Conservation (phyloP, 805 yeast genomes). For the Sungouiozyma intestinalis region DNA sequence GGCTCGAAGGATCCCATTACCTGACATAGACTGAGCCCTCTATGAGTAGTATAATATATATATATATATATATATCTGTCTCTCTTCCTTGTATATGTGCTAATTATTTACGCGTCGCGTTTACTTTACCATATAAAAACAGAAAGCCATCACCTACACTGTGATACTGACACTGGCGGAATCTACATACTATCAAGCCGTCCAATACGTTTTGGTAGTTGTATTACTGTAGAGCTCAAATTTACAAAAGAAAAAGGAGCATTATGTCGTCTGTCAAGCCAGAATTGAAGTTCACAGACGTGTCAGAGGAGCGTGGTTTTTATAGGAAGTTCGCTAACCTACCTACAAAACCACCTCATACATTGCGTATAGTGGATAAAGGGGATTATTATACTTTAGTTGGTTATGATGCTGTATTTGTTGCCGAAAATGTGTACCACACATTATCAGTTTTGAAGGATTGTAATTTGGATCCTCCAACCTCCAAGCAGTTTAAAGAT, state of each 20-base stretch:
- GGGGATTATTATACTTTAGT: conserved; percentile 73
- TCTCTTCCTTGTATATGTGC: background rate
- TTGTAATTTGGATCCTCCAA: conserved; percentile 21
- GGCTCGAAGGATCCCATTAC: too few relatives aligned
- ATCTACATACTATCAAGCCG: too few relatives aligned
- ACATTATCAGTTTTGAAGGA: conserved; percentile 73
- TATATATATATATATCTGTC: background rate
- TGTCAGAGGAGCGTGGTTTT: conserved; percentile 39
- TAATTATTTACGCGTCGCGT: background rate
- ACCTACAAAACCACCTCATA: conserved; percentile 38
- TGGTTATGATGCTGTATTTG: conserved; percentile 65
- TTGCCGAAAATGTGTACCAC: conserved; percentile 77
- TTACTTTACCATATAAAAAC: background rate
- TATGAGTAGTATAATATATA: too few relatives aligned
- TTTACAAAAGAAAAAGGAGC: background rate
- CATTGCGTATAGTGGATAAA: conserved; percentile 67
- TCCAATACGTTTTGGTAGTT: too few relatives aligned
- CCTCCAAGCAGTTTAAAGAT: conserved; percentile 30
- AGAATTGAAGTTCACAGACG: conserved; percentile 47
- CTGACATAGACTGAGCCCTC: too few relatives aligned
- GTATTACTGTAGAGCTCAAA: too few relatives aligned
- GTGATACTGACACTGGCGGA: too few relatives aligned
- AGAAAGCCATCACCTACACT: background rate
- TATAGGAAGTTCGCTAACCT: conserved; percentile 39
- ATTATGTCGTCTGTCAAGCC: conserved; percentile 36